phyloP scores from a whole-genome alignment of 345 rosid genomes.

The Raphanus sativus region DNA sequence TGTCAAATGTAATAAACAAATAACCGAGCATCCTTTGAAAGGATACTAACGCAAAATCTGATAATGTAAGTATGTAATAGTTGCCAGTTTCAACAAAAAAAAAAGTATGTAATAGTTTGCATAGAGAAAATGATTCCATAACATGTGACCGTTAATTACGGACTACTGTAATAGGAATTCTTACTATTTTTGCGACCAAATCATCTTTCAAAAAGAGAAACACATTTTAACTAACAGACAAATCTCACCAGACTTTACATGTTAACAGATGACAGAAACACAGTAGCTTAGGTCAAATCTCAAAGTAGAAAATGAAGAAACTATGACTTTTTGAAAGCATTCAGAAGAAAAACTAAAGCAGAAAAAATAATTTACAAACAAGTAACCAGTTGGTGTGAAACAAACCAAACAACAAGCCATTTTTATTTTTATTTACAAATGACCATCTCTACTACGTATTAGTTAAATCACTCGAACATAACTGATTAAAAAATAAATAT shows the following conservation, averaged over 20 bases:
- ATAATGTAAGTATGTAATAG: background rate
- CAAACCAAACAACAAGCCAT: background rate
- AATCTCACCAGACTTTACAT: constrained; percentile 26
- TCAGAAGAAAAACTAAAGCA: background rate
- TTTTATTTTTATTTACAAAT: background rate
- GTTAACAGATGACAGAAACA: constrained; percentile 12
- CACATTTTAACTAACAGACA: constrained; percentile 24
- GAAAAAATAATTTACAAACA: background rate
- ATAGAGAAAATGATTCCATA: constrained; percentile 3
- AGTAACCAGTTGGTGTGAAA: constrained; percentile 6
- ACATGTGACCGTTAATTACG: constrained; percentile 33
- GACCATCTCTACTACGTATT: background rate
- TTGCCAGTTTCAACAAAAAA: too few relatives aligned
- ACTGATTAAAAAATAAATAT: background rate
- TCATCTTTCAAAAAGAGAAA: constrained; percentile 5
- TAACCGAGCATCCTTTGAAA: background rate
- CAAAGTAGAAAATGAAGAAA: constrained; percentile 16
- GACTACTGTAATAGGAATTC: constrained; percentile 1
- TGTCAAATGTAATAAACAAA: background rate
- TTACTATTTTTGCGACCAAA: constrained; percentile 26
- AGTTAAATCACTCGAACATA: background rate
- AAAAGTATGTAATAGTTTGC: background rate
- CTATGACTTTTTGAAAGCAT: constrained; percentile 22
- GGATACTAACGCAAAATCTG: background rate
- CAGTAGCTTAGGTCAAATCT: constrained; percentile 27